Evolutionary conservation across 2,329 filamentous ascomycete genomes (phyloP).

Genomic region (Phaeosphaeriaceae sp.): DNA sequence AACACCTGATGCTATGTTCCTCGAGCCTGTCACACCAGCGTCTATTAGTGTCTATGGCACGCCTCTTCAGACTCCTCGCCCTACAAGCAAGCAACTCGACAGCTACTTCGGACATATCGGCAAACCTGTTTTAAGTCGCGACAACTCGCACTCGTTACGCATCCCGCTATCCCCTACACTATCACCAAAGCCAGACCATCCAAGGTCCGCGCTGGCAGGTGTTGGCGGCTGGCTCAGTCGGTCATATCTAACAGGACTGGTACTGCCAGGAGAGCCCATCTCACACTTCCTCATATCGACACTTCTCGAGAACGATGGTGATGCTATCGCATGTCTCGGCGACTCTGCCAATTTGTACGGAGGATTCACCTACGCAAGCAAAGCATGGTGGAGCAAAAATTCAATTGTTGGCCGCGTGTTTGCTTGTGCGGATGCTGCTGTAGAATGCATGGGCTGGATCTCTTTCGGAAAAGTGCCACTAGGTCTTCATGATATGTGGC

Average conservation of each 20-base stretch:
- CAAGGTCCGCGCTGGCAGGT: constrained; percentile 30
- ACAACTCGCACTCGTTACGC: constrained; percentile 38
- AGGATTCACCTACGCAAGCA: constrained; percentile 60
- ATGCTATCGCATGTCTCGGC: constrained; percentile 58
- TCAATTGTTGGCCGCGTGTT: constrained; percentile 64
- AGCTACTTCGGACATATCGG: constrained; percentile 46
- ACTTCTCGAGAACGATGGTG: constrained; percentile 62
- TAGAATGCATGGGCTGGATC: constrained; percentile 66
- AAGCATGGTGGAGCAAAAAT: constrained; percentile 66
- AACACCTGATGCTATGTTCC: constrained; percentile 29
- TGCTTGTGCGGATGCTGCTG: constrained; percentile 53
- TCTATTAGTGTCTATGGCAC: constrained; percentile 48
- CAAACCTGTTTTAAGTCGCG: constrained; percentile 32
- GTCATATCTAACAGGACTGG: constrained; percentile 62
- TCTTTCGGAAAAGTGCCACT: constrained; percentile 52
- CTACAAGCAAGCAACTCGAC: constrained; percentile 32
- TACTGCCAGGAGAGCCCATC: constrained; percentile 63
- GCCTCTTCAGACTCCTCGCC: constrained; percentile 47
- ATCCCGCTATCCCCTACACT: constrained; percentile 39
- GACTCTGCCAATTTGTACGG: constrained; percentile 62
- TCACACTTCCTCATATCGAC: constrained; percentile 65
- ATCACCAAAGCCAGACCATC: constrained; percentile 14
- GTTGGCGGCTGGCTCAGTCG: constrained; percentile 64
- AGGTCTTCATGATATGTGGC: constrained; percentile 57
- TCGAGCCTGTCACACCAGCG: constrained; percentile 36